Evolutionary conservation across 2,329 filamentous ascomycete species (phyloP).

Genomic region (Emmonsia crescens): DNA sequence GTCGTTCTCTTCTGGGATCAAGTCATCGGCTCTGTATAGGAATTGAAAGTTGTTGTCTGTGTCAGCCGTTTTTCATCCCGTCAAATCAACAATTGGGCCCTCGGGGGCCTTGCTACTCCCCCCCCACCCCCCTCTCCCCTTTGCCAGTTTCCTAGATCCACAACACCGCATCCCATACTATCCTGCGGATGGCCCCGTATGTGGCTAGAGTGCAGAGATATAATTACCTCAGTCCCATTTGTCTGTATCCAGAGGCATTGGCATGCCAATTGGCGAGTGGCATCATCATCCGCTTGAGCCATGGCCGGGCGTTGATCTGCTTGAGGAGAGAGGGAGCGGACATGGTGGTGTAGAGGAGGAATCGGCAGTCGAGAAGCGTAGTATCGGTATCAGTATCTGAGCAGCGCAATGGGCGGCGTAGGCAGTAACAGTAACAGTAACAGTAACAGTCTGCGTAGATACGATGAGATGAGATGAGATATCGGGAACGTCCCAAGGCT

Average conservation of each 20-base stretch:
- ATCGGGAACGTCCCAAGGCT: background rate
- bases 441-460: background rate
- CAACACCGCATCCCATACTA: background rate
- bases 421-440: too few species aligned
- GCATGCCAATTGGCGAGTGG: slow-evolving; percentile 82
- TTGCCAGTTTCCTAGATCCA: background rate
- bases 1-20: slow-evolving; percentile 88
- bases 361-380: background rate
- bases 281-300: slow-evolving; percentile 67
- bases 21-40: slow-evolving; percentile 68
- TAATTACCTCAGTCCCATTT: slow-evolving; percentile 79
- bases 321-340: slow-evolving; percentile 59
- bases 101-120: background rate
- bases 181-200: slow-evolving; percentile 2
- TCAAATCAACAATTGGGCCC: background rate
- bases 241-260: slow-evolving; percentile 82
- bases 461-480: background rate
- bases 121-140: background rate
- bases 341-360: slow-evolving; percentile 1
- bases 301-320: slow-evolving; percentile 73
- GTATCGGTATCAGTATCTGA: background rate
- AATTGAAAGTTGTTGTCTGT: background rate
- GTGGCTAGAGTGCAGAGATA: background rate
- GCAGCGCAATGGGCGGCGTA: background rate
- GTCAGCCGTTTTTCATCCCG: background rate